Percentiles rank a stretch among this genome's conserved stretches.
phyloP scores from a whole-genome alignment of 106 monocot genomes.

The Iris macrosiphon region DNA sequence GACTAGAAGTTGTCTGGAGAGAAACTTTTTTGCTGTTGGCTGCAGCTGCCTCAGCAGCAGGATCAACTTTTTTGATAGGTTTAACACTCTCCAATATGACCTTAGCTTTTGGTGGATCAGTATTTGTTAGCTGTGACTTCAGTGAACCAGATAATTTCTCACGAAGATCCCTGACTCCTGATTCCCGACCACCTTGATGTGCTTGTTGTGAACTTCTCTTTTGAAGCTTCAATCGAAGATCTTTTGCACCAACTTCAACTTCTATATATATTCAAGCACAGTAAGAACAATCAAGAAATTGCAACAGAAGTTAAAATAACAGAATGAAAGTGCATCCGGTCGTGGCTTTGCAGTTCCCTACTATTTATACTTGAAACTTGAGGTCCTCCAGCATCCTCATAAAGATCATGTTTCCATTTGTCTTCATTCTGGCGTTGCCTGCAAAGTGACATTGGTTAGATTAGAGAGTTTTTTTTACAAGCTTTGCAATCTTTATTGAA shows the following conservation, averaged over 20 bases:
- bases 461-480: no score
- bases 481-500: no score
- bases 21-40: constrained; percentile 5
- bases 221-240: constrained; percentile 66
- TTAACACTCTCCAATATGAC: constrained; percentile 6
- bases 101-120: constrained; percentile 31
- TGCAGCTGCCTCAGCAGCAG: not conserved
- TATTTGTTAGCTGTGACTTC: constrained; percentile 25
- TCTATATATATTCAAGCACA: constrained; percentile 22
- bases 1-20: constrained; percentile 3
- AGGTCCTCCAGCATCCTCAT: constrained; percentile 35
- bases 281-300: constrained; percentile 12
- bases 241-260: constrained; percentile 32
- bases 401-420: constrained; percentile 95
- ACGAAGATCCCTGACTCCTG: constrained; percentile 60
- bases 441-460: no score
- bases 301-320: not conserved
- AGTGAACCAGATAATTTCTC: constrained; percentile 64
- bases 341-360: not conserved
- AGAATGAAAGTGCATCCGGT: not conserved
- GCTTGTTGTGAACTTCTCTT: constrained; percentile 34
- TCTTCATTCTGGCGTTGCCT: constrained; percentile 77
- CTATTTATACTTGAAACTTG: constrained; percentile 51
- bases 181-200: constrained; percentile 22
- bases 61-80: not conserved